Base-by-base conservation (phyloP, 495 filamentous ascomycete species). In the Immersiella caudata region DNA sequence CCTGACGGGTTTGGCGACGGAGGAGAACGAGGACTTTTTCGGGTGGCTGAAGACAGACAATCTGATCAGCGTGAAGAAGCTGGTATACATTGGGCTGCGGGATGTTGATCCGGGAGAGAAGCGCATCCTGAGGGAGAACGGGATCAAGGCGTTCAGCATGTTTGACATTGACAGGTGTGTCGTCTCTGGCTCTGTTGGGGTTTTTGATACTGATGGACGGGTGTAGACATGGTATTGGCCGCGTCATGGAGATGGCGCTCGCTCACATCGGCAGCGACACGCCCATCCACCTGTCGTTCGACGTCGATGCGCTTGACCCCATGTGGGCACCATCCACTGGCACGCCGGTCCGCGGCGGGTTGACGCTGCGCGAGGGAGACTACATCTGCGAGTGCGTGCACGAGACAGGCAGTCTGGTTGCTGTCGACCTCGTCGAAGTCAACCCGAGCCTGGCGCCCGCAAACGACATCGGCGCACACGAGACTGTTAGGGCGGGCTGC, bases 341-440 rank as follows among this genome's bases (percentile, higher is more conserved):
- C 20, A 99, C 95, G 12, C 93, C 95, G 0, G 95, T 99, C 26
- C 85, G 96, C 72, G 95, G 95, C n/a, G 95, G 95, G 0, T 76
- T 99, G 78, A 99, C 96, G 18, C 84, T 99, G 71, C 85, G 95
- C 51, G 95, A 99, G 81, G 95, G 96, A 52, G 96, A 98, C 75
- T 99, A 90, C 81, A 99, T 99, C 79, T 96, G 93, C 71, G 95
- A 99, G 80, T 92, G 89, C 71, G 93, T 99, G 33, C 93, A 97
- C 75, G 88, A 94, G 83, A 97, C 94, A 1, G 96, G 96, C 25
- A 93, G 89, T 74, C 77, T 98, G 66, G 84, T 98, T 7, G 93
- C 94, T 14, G 88, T 99, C 81, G 95, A 99, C 77, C 81, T 99
- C 75, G 96, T 90, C 67, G 95, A 99, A 80, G 96, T 99, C 65